Conservation (phyloP, 306 rosid species). For the Albizia julibrissin region DNA sequence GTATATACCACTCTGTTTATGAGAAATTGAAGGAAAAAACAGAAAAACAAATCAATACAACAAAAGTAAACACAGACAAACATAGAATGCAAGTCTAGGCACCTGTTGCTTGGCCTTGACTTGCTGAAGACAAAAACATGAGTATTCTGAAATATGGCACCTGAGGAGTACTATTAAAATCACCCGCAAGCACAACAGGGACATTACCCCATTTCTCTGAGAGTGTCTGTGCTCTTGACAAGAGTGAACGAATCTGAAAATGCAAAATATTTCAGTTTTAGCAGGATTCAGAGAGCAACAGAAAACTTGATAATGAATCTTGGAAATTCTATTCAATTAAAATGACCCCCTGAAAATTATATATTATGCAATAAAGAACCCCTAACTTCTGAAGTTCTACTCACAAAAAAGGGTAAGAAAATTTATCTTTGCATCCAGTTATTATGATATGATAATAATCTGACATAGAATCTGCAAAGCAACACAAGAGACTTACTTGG, state of each 20-base stretch:
- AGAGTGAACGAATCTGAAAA: slow-evolving; percentile 71
- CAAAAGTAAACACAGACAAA: slow-evolving; percentile 5
- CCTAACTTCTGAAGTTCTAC: background rate
- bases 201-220: slow-evolving; percentile 79
- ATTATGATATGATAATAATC: slow-evolving; percentile 5
- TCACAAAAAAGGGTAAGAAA: background rate
- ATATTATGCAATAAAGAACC: slow-evolving; percentile 9
- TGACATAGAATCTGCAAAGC: background rate
- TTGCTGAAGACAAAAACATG: slow-evolving; percentile 18
- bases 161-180: slow-evolving; percentile 86
- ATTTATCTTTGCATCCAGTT: background rate
- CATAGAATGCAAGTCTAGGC: slow-evolving; percentile 1
- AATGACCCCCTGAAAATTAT: slow-evolving; percentile 11
- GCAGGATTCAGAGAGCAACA: slow-evolving; percentile 1
- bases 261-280: slow-evolving; percentile 29
- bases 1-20: slow-evolving; percentile 89
- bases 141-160: slow-evolving; percentile 42
- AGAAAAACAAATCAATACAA: slow-evolving; percentile 20
- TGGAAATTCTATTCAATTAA: background rate
- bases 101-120: background rate
- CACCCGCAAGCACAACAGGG: slow-evolving; percentile 84
- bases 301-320: background rate
- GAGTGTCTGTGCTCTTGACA: slow-evolving; percentile 66
- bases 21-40: slow-evolving; percentile 11
- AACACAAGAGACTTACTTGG: slow-evolving; percentile 59